A percentile compares a stretch with the other conserved stretches of the same genome.
Conservation (phyloP, 495 filamentous ascomycete species). For the Daldinia concentrica region DNA sequence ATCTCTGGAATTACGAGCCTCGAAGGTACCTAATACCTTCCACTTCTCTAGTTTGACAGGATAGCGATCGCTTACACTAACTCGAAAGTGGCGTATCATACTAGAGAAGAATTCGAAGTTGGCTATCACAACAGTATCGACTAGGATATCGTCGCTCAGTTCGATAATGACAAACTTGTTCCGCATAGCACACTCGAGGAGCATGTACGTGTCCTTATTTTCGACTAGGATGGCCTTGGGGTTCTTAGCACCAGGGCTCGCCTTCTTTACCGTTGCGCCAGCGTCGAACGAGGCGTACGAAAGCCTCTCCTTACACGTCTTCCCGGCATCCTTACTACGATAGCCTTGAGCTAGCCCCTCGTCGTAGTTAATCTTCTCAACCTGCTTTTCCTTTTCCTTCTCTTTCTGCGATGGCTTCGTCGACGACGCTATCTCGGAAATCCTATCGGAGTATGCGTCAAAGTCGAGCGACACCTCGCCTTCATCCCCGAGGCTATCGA, state of each 20-base stretch:
- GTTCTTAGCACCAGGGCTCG: conserved; percentile 81
- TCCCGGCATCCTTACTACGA: conserved; percentile 90
- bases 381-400: conserved; percentile 53
- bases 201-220: conserved; percentile 99
- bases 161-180: conserved; percentile 97
- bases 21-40: conserved; percentile 87
- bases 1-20: conserved; percentile 89
- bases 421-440: conserved; percentile 49
- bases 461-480: conserved; percentile 92
- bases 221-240: conserved; percentile 88
- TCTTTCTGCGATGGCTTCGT: conserved; percentile 52
- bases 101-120: conserved; percentile 99
- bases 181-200: conserved; percentile 84
- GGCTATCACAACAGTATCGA: conserved; percentile 94
- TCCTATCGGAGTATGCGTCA: conserved; percentile 63
- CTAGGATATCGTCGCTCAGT: conserved; percentile 85
- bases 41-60: conserved; percentile 92
- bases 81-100: conserved; percentile 88
- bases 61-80: conserved; percentile 92
- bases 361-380: conserved; percentile 56
- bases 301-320: conserved; percentile 87
- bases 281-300: conserved; percentile 98
- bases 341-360: conserved; percentile 62
- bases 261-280: conserved; percentile 91
- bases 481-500: conserved; percentile 73